Conservation (phyloP, 257 asterid genomes). For the Datura wrightii region DNA sequence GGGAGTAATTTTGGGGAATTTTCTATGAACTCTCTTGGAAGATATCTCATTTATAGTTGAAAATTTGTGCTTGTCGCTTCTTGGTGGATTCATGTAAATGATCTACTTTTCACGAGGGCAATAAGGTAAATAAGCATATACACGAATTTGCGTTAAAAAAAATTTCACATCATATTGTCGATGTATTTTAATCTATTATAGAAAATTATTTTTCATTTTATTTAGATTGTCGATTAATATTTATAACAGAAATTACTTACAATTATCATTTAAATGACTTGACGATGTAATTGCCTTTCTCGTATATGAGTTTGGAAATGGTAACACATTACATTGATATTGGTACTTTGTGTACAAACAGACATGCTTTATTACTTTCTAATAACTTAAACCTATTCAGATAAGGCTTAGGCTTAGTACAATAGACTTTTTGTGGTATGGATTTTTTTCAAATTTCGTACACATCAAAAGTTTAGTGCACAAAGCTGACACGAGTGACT, state of each 20-base stretch:
- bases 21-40: background rate
- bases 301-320: too few species aligned
- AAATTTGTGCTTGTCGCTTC: background rate
- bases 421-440: accelerated
- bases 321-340: too few species aligned
- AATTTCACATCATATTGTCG: background rate
- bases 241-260: background rate
- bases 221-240: background rate
- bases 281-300: too few species aligned
- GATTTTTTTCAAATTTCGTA: background rate
- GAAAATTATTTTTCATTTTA: background rate
- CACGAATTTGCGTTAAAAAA: accelerated
- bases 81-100: background rate
- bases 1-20: background rate
- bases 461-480: background rate
- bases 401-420: background rate
- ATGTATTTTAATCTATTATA: background rate
- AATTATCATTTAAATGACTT: background rate
- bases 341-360: background rate
- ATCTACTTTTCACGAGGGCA: background rate
- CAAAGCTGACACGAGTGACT: accelerated
- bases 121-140: background rate
- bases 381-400: background rate
- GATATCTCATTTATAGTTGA: background rate
- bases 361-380: background rate